A percentile compares a stretch with the other conserved stretches of the same genome.
These are phyloP conservation scores for Ophiocordyceps camponoti-floridani DNA, from an alignment of 2,329 filamentous ascomycete species.

Conservation along the genomic window DNA sequence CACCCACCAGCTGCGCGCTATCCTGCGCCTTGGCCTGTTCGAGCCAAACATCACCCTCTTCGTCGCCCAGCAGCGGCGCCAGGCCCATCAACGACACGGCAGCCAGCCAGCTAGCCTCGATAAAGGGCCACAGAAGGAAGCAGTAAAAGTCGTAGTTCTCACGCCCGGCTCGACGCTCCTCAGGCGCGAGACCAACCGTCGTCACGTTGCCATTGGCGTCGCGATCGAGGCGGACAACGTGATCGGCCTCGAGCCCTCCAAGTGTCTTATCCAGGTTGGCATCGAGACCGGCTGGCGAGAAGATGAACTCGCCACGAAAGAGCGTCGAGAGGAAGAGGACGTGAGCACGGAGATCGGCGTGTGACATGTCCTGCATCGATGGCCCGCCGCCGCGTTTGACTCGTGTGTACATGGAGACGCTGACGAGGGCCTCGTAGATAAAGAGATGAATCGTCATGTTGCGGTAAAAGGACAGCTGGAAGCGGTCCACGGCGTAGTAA, in stretches of 20 bases:
- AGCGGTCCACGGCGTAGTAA: conserved; percentile 86
- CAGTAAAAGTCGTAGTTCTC: conserved; percentile 99
- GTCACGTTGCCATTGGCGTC: conserved; percentile 36
- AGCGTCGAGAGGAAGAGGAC: conserved; percentile 82
- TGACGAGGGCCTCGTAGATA: conserved; percentile 81
- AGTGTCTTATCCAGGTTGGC: conserved; percentile 71
- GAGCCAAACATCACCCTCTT: conserved; percentile 59
- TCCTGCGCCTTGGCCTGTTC: conserved; percentile 62
- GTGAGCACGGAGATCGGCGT: conserved; percentile 55
- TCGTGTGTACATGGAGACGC: conserved; percentile 73
- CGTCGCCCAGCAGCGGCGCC: conserved; percentile 44
- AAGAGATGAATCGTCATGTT: conserved; percentile 99
- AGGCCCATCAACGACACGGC: conserved; percentile 77
- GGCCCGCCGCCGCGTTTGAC: conserved; percentile 86
- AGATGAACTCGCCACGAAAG: conserved; percentile 95
- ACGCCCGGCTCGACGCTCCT: conserved; percentile 59
- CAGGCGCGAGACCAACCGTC: conserved; percentile 54
- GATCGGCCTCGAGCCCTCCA: conserved; percentile 56
- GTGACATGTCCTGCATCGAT: conserved; percentile 60
- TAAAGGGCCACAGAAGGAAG: conserved; percentile 96
- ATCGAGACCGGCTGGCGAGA: conserved; percentile 68
- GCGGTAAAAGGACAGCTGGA: conserved; percentile 93
- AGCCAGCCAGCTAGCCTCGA: conserved; percentile 85
- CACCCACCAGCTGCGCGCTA: conserved; percentile 57
- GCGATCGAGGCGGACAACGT: conserved; percentile 52